Evolutionary conservation across 2,329 filamentous ascomycete species (phyloP).

Genomic region (Claviceps humidiphila): DNA sequence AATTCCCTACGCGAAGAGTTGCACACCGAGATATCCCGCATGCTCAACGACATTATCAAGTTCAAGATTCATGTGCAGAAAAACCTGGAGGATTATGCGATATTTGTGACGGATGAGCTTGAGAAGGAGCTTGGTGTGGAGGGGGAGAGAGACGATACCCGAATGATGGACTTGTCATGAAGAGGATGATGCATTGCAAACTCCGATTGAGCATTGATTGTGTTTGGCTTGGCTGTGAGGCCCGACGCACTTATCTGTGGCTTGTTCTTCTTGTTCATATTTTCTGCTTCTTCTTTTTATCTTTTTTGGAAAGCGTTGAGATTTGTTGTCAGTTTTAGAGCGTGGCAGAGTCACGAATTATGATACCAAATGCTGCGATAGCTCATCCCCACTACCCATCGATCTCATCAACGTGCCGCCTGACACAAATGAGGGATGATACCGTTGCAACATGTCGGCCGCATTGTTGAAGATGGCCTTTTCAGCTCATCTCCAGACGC

Average conservation of each 20-base stretch:
- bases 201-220: too few species aligned
- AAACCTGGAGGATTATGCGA: constrained; percentile 84
- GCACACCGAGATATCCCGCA: constrained; percentile 92
- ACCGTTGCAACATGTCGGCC: too few species aligned
- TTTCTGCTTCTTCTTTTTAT: background rate
- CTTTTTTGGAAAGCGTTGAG: background rate
- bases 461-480: too few species aligned
- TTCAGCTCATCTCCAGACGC: too few species aligned
- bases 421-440: too few species aligned
- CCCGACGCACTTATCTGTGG: too few species aligned
- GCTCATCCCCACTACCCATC: background rate
- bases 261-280: background rate
- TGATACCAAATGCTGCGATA: background rate
- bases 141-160: constrained; percentile 41
- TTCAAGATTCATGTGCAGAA: constrained; percentile 98
- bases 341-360: constrained; percentile 3
- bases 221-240: too few species aligned
- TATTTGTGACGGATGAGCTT: constrained; percentile 86
- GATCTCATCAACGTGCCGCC: background rate
- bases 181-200: background rate
- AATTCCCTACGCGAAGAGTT: constrained; percentile 84
- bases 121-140: constrained; percentile 67
- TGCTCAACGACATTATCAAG: constrained; percentile 93
- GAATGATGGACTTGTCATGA: constrained; percentile 25
- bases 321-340: background rate